These are phyloP conservation scores for Dactylorhiza incarnata DNA, from an alignment of 106 monocot genomes.

Conservation along the genomic window DNA sequence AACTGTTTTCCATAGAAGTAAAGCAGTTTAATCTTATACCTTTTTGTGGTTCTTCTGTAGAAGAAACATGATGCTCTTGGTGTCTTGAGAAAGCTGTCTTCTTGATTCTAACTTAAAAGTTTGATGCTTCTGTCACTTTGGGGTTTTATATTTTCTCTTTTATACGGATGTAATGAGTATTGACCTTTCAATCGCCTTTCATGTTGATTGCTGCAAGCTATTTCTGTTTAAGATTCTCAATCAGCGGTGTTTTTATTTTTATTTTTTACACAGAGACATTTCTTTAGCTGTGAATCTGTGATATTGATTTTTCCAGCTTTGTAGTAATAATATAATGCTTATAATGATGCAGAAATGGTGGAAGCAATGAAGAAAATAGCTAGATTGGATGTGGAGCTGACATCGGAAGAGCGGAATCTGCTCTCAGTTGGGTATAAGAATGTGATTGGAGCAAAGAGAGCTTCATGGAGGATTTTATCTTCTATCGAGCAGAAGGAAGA, in stretches of 20 bases:
- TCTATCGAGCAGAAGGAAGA: conserved; percentile 11
- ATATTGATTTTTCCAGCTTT: neutral
- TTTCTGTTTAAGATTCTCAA: neutral
- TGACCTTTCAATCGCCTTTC: neutral
- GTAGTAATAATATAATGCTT: neutral
- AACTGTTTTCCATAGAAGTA: neutral
- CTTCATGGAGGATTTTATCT: conserved; percentile 13
- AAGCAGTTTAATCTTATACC: neutral
- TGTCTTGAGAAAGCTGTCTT: neutral
- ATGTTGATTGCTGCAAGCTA: neutral
- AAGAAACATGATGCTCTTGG: neutral
- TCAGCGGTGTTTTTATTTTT: neutral
- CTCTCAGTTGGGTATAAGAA: conserved; percentile 14
- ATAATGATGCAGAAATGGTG: conserved; percentile 12
- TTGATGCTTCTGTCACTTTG: neutral
- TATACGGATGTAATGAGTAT: neutral
- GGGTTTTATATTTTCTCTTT: neutral
- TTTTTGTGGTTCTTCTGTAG: neutral
- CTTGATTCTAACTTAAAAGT: neutral
- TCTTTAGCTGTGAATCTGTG: neutral
- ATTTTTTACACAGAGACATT: neutral
- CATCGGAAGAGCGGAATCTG: conserved; percentile 12
- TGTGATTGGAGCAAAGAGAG: conserved; percentile 16
- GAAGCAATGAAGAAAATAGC: conserved; percentile 19
- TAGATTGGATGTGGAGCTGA: conserved; percentile 19